A percentile compares a stretch with the other conserved stretches of the same genome.
Conservation (phyloP, 805 yeast species). For the Millerozyma miso region DNA sequence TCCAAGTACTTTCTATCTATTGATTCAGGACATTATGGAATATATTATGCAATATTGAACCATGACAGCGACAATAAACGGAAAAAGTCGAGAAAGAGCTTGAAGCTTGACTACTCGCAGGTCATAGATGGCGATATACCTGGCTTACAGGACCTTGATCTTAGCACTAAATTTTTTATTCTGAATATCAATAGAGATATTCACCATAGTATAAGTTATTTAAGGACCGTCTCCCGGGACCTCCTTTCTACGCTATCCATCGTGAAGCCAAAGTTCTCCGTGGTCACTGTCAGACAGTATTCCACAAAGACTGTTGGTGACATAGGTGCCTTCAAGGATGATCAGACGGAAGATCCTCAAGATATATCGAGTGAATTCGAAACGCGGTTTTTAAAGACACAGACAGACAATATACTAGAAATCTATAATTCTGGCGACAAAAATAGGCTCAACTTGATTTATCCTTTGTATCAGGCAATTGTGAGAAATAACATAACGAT, state of each 20-base stretch:
- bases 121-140: neutral
- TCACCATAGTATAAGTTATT: constrained; percentile 19
- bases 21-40: constrained; percentile 40
- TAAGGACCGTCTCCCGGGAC: constrained; percentile 18
- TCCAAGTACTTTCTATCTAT: constrained; percentile 21
- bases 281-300: constrained; percentile 3
- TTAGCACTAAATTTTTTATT: constrained; percentile 20
- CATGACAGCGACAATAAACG: constrained; percentile 21
- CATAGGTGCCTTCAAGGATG: constrained; percentile 1
- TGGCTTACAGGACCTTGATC: constrained; percentile 1
- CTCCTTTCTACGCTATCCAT: constrained; percentile 19
- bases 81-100: constrained; percentile 1
- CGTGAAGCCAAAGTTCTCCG: constrained; percentile 7
- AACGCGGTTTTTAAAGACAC: constrained; percentile 15
- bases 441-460: constrained; percentile 29
- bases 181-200: constrained; percentile 28
- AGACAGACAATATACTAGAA: constrained; percentile 15
- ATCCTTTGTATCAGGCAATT: constrained; percentile 39
- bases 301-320: constrained; percentile 4
- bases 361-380: constrained; percentile 13
- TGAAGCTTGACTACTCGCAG: neutral
- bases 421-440: constrained; percentile 12
- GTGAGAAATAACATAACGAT: constrained; percentile 32
- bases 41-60: constrained; percentile 37
- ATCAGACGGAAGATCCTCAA: neutral